Evolutionary conservation across 1,284 basidiomycete genomes (phyloP).

Genomic region (Sanghuangporus sanghuang): DNA sequence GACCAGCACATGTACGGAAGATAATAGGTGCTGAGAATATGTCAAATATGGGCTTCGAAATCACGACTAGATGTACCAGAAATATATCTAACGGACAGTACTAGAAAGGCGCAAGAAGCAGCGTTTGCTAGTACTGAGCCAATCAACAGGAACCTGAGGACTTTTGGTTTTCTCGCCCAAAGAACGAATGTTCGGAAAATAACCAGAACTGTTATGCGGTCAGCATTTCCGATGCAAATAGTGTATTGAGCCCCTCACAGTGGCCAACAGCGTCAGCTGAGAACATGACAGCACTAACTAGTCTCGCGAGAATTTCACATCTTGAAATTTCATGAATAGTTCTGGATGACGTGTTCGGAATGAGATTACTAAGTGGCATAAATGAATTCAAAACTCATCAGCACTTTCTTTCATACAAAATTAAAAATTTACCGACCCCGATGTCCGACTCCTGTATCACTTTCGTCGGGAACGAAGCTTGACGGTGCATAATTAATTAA

Average conservation of each 20-base stretch:
- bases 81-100: not conserved
- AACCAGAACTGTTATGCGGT: not conserved
- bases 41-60: not conserved
- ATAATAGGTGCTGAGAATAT: not conserved
- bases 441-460: no score
- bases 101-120: not conserved
- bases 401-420: no score
- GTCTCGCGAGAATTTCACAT: not conserved
- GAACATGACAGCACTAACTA: not conserved
- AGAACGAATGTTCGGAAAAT: constrained; percentile 5
- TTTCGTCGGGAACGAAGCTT: no score
- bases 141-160: not conserved
- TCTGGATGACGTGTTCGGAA: no score
- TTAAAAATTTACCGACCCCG: no score
- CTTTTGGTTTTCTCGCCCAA: not conserved
- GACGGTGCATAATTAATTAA: no score
- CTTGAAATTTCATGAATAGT: not conserved
- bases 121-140: not conserved
- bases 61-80: not conserved
- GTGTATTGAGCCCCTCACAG: not conserved
- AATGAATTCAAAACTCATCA: no score
- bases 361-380: no score
- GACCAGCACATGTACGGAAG: not conserved
- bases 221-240: not conserved
- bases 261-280: not conserved